phyloP scores from a whole-genome alignment of 495 filamentous ascomycete genomes.

The Aeminium ludgeri region DNA sequence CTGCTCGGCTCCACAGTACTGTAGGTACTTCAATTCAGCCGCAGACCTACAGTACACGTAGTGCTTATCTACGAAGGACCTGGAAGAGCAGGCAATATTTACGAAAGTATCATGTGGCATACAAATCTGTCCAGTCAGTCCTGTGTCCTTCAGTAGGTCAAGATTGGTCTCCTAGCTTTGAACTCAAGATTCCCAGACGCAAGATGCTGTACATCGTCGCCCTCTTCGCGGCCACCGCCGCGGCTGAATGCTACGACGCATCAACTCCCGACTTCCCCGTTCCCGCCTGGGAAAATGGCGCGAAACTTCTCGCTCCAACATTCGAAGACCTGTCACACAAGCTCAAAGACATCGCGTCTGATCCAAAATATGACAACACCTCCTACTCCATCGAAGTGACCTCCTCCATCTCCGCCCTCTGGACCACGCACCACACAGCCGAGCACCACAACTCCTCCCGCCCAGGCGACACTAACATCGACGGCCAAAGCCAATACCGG shows the following conservation, averaged over 20 bases:
- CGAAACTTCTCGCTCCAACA: background rate
- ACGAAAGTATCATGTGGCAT: no score
- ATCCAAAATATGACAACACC: conserved; percentile 10
- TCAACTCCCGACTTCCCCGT: conserved; percentile 11
- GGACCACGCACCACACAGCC: conserved; percentile 22
- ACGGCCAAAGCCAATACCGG: conserved; percentile 21
- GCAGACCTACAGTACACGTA: no score
- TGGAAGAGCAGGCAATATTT: no score
- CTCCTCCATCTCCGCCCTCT: conserved; percentile 19
- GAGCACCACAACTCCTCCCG: conserved; percentile 18
- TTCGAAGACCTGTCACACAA: background rate
- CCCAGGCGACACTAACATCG: conserved; percentile 15
- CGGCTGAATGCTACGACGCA: conserved; percentile 10
- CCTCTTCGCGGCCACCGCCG: background rate
- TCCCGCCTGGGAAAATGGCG: conserved; percentile 5
- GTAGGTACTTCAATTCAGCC: no score
- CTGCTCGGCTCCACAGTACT: no score
- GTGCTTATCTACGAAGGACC: no score
- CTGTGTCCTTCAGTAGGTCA: no score
- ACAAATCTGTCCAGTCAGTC: no score
- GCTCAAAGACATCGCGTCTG: background rate
- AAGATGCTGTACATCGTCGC: background rate
- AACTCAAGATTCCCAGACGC: background rate
- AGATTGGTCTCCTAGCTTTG: no score
- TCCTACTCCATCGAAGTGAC: conserved; percentile 24